Percentiles rank a stretch among this genome's conserved stretches.
phyloP scores from a whole-genome alignment of 169 alveolate species.

The Cystoisospora suis region DNA sequence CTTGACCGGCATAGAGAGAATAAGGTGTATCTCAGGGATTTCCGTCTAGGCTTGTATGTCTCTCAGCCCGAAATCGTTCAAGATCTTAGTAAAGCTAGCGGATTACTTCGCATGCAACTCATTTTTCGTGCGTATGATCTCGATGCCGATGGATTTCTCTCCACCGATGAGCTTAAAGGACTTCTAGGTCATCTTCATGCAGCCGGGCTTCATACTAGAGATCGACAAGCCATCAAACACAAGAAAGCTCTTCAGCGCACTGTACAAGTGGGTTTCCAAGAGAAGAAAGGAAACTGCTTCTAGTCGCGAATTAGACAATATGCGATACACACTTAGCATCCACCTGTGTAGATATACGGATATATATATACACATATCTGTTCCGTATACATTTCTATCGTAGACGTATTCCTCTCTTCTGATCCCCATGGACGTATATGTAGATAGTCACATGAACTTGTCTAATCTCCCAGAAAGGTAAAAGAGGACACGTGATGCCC shows the following conservation, averaged over 20 bases:
- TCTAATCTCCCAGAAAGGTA: not conserved
- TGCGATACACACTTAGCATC: not conserved
- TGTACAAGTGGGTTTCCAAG: not conserved
- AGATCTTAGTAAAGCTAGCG: not conserved
- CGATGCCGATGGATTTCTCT: conserved; percentile 27
- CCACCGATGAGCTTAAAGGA: not conserved
- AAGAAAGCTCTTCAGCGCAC: not conserved
- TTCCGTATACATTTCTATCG: not conserved
- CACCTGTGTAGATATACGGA: not conserved
- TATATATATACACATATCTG: not conserved
- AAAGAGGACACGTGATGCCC: too few species aligned
- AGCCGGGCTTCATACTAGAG: not conserved
- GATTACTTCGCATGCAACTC: conserved; percentile 33
- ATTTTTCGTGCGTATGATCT: conserved; percentile 38
- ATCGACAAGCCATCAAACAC: not conserved
- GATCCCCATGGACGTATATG: not conserved
- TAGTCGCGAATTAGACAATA: not conserved
- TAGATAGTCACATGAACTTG: not conserved
- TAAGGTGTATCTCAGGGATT: not conserved
- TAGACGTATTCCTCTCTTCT: not conserved
- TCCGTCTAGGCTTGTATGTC: conserved; percentile 7
- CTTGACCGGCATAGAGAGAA: not conserved
- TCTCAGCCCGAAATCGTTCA: not conserved
- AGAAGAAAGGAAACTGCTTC: not conserved
- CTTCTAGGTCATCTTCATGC: conserved; percentile 40